phyloP scores from a whole-genome alignment of 306 rosid genomes.

The Casuarina glauca region DNA sequence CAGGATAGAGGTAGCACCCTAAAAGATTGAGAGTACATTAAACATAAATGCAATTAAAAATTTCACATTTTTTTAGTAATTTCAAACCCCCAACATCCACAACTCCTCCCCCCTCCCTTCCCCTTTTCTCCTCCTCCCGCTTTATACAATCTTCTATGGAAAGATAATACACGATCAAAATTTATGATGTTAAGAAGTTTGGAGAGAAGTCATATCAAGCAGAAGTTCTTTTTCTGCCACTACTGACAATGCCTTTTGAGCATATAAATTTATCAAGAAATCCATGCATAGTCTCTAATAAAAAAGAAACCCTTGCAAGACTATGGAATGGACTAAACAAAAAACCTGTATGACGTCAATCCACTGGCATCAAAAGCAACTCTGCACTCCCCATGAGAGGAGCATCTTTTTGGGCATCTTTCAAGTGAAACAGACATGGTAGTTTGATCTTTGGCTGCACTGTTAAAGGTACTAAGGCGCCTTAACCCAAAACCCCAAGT shows the following conservation, averaged over 20 bases:
- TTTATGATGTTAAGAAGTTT: not conserved
- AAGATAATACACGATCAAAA: not conserved
- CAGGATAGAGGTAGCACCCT: not conserved
- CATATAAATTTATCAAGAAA: constrained; percentile 7
- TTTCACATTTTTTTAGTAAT: not conserved
- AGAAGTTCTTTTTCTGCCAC: not conserved
- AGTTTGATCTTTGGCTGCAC: constrained; percentile 48
- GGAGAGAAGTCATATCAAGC: not conserved
- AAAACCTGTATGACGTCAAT: constrained; percentile 79
- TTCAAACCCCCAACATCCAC: too few relatives aligned
- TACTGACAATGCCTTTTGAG: not conserved
- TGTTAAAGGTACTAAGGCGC: constrained; percentile 39
- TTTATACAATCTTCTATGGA: not conserved
- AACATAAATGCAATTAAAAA: not conserved
- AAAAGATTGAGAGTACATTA: not conserved
- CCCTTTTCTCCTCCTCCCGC: too few relatives aligned
- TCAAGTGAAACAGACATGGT: constrained; percentile 82
- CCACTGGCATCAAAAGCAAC: constrained; percentile 78
- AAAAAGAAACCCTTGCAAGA: constrained; percentile 20
- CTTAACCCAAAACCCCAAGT: constrained; percentile 89
- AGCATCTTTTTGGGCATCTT: constrained; percentile 90
- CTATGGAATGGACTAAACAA: constrained; percentile 24
- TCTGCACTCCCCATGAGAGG: constrained; percentile 73
- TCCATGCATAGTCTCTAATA: not conserved
- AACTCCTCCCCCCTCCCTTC: too few relatives aligned